phyloP scores from a whole-genome alignment of 345 rosid species.

The Sisymbrium altissimum region DNA sequence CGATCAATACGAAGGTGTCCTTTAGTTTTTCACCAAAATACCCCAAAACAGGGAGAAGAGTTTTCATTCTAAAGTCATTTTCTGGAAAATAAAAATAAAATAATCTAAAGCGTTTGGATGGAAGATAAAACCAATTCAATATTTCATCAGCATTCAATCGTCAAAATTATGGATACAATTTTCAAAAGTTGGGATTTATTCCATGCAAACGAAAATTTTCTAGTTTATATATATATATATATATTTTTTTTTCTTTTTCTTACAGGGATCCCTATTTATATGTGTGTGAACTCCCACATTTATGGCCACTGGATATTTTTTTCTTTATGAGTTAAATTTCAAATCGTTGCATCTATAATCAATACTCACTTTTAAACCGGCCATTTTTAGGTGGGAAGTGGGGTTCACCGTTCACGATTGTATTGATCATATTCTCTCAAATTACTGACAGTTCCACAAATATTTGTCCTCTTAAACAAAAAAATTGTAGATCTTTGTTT shows the following conservation, averaged over 20 bases:
- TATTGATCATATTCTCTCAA: constrained; percentile 24
- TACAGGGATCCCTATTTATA: too few species aligned
- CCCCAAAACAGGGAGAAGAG: not conserved
- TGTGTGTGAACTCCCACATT: constrained; percentile 10
- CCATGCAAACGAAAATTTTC: not conserved
- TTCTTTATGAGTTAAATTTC: not conserved
- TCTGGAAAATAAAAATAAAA: not conserved
- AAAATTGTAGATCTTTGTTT: not conserved
- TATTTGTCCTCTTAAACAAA: not conserved
- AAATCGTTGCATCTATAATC: constrained; percentile 27
- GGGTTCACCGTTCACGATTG: constrained; percentile 29
- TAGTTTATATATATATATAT: not conserved
- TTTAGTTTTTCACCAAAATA: not conserved
- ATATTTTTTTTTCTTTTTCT: too few species aligned
- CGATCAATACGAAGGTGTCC: not conserved
- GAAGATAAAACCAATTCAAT: not conserved
- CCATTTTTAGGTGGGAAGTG: constrained; percentile 40
- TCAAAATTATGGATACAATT: not conserved
- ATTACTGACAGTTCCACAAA: constrained; percentile 17
- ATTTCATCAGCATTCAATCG: too few species aligned
- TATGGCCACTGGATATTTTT: constrained; percentile 16
- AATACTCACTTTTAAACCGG: constrained; percentile 37
- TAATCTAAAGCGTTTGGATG: not conserved
- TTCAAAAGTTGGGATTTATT: not conserved
- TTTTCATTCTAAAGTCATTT: not conserved